Evolutionary conservation across 306 rosid species (phyloP), one percentile per base, ranked within the genome.

Genomic region (Ormosia emarginata): DNA sequence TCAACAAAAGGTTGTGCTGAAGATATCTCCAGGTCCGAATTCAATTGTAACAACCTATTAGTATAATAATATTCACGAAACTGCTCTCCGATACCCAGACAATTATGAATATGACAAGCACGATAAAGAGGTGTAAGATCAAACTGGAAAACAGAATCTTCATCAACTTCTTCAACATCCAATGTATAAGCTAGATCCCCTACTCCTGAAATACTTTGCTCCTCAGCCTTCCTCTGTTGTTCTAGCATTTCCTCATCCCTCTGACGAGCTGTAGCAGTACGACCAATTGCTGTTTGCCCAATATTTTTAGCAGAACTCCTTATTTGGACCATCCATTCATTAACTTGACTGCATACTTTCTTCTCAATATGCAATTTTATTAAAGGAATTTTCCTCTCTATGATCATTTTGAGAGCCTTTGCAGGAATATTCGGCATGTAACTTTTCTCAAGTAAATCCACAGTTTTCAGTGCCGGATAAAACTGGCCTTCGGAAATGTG

Each of bases 51-150:
- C 88, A 95, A 75, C 52, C 99, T 92, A 82, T 95, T 95, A 71
- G 86, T 85, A 37, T 89, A 95, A 89, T 95, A 95, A 83, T 93
- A 95, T 47, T 93, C 92, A 59, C 91, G 92, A 81, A 95, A 92
- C 89, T 89, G 89, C 73, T 90, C 94, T 69, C 64, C 87, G 66
- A 90, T 83, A 43, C 99, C 99, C 15, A 95, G 89, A 76, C 89
- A 86, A 57, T 86, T 83, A 79, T 95, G 97, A 78, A 95, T 92
- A 84, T 93, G 91, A 79, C 84, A 86, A 53, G 99, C 97, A 12
- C 99, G 97, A 73, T 93, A 95, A 68, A 95, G 88, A 71, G 98
- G 98, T 57, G 97, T 90, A 15, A 95, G 88, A 82, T 95, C 99
- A 74, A 95, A 89, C 84, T 84, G 83, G 49, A 86, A 74, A 84